Percentiles rank a stretch among this genome's conserved stretches.
phyloP scores from a whole-genome alignment of 192 early-diverging fungal species.

The Linnemannia hyalina region DNA sequence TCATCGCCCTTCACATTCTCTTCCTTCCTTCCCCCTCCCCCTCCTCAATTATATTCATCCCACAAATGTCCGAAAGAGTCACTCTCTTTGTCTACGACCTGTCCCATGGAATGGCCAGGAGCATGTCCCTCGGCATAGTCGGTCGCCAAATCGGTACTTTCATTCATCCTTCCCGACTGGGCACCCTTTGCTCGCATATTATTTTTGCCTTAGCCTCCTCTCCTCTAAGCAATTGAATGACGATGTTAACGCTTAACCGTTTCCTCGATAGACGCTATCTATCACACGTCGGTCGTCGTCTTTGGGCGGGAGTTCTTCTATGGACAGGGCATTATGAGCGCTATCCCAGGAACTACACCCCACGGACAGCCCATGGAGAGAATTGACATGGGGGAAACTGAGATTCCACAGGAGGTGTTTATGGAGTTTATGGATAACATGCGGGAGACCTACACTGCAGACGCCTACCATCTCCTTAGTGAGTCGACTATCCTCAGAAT shows the following conservation, averaged over 20 bases:
- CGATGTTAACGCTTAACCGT: neutral
- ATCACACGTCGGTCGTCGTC: constrained; percentile 83
- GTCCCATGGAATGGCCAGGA: constrained; percentile 80
- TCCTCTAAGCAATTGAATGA: neutral
- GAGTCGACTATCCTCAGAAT: neutral
- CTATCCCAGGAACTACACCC: constrained; percentile 63
- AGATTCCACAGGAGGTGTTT: constrained; percentile 78
- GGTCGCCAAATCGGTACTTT: constrained; percentile 76
- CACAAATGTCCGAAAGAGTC: constrained; percentile 47
- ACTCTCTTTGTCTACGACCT: constrained; percentile 75
- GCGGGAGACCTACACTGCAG: constrained; percentile 66
- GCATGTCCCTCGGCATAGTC: constrained; percentile 71
- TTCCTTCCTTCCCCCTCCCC: neutral
- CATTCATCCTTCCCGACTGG: neutral
- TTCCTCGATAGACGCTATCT: constrained; percentile 60
- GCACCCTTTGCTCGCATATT: neutral
- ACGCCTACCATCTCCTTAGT: constrained; percentile 85
- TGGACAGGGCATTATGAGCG: constrained; percentile 79
- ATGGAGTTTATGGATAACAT: constrained; percentile 78
- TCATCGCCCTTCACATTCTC: neutral
- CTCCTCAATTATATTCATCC: neutral
- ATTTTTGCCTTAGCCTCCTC: neutral
- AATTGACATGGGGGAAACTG: constrained; percentile 84
- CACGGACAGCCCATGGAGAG: constrained; percentile 77
- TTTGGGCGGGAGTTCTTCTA: constrained; percentile 84